These are phyloP conservation scores for Cymbopogon flexuosus DNA, from an alignment of 202 grass and related monocot species.

Conservation along the genomic window DNA sequence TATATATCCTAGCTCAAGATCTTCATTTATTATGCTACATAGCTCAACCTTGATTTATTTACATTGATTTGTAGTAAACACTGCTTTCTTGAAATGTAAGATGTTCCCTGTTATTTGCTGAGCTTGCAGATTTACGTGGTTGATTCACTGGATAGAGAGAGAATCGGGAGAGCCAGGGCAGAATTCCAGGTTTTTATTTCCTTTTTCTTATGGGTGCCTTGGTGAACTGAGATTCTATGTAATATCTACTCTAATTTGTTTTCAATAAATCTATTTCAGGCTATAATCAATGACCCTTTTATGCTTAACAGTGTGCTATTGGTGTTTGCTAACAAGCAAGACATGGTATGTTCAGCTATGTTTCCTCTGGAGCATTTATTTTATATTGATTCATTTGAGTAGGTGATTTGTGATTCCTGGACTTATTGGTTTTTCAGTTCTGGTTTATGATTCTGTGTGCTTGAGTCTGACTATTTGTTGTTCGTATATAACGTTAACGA, in stretches of 20 bases:
- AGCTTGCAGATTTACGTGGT: constrained; percentile 87
- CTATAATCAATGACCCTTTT: constrained; percentile 96
- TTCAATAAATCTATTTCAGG: constrained; percentile 40
- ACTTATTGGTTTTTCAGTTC: background rate
- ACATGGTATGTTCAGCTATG: constrained; percentile 63
- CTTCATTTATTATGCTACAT: background rate
- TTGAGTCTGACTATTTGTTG: background rate
- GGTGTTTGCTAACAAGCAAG: constrained; percentile 98
- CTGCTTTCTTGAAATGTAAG: constrained; percentile 13
- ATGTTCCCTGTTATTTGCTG: constrained; percentile 15
- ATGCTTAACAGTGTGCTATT: constrained; percentile 95
- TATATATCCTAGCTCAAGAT: background rate
- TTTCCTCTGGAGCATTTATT: background rate
- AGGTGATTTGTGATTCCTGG: background rate
- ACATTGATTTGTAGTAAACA: background rate
- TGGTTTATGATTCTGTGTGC: background rate
- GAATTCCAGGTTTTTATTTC: constrained; percentile 69
- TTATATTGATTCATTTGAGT: background rate
- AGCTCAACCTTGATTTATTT: constrained; percentile 13
- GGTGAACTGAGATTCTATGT: constrained; percentile 21
- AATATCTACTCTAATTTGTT: constrained; percentile 25
- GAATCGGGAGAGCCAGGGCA: constrained; percentile 85
- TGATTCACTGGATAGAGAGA: constrained; percentile 93
- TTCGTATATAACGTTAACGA: background rate
- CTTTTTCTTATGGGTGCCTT: background rate